A percentile compares a stretch with the other conserved stretches of the same genome.
These are phyloP conservation scores for Xylaria telfairii DNA, from an alignment of 495 filamentous ascomycete genomes.

Conservation along the genomic window DNA sequence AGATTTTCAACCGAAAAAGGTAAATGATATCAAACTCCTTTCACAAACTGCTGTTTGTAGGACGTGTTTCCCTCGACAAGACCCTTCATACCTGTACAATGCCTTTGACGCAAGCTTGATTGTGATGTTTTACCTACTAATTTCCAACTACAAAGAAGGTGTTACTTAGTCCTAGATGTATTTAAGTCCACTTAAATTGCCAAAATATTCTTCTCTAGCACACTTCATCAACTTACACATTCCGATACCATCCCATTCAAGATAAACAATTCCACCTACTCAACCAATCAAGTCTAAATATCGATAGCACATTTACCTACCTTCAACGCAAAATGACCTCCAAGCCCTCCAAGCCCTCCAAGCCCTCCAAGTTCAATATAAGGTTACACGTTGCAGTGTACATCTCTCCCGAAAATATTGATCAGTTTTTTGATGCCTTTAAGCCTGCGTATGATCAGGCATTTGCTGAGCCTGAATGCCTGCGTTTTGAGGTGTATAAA, in stretches of 20 bases:
- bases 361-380: neutral
- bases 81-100: too few species aligned
- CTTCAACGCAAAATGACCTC: neutral
- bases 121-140: neutral
- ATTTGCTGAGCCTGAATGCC: slow-evolving; percentile 50
- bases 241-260: neutral
- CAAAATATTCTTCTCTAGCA: neutral
- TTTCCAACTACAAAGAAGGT: neutral
- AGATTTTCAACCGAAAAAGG: too few species aligned
- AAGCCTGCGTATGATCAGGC: slow-evolving; percentile 48
- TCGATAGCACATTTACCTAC: neutral
- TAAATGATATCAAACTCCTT: too few species aligned
- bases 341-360: too few species aligned
- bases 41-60: too few species aligned
- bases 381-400: slow-evolving; percentile 51
- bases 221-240: neutral
- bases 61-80: too few species aligned
- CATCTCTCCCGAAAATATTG: slow-evolving; percentile 47
- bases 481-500: slow-evolving; percentile 55
- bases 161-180: neutral
- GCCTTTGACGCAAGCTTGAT: too few species aligned
- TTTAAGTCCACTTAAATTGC: neutral
- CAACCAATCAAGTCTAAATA: neutral
- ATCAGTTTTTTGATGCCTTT: slow-evolving; percentile 48
- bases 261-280: neutral